Evolutionary conservation across 176 grass and related monocot species (phyloP), one percentile per base, ranked within the genome.

Genomic region (Rhynchospora tenuis): DNA sequence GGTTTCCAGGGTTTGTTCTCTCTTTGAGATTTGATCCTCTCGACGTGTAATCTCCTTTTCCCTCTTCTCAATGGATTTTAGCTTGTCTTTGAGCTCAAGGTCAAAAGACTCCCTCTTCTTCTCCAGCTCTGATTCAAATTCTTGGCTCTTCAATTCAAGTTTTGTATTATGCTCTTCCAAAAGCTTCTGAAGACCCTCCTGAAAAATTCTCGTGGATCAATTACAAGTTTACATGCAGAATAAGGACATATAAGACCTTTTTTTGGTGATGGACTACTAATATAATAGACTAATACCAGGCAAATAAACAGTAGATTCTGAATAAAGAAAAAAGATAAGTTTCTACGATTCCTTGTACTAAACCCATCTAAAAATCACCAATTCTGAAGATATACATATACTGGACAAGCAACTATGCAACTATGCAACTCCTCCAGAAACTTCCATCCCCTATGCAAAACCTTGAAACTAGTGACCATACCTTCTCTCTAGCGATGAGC

Each of bases 131-230:
- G 84, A 88, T 48, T 91, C 91, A 89, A 98, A 98, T 81, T 93
- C 89, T 16, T 73, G 84, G 27, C 81, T 89, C 86, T 90, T 86
- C 15, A 88, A 80, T 93, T 95, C 88, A 84, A 98, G 83, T 22
- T 88, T 81, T 7, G 69, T 45, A 24, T 93, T 91, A 69, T 95
- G 96, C 66, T 93, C 88, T 81, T 93, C 93, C 54, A 95, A 58
- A 86, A 98, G 84, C 86, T 93, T 95, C 81, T 95, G 89, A 46
- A 98, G 91, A 59, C 85, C 93, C 80, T 87, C 77, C 96, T 98
- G 71, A 90, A 85, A 84, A 90, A 28, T 9, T 26, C 16, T 51
- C 51, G 56, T 72, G 13, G 23, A 12, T 75, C 47, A 75, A 27
- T 54, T 12, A 52, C 52, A 73, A 31, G 61, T 82, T 66, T 67